Evolutionary conservation across 805 yeast species (phyloP).

Genomic region (Cyberlindnera petersonii): DNA sequence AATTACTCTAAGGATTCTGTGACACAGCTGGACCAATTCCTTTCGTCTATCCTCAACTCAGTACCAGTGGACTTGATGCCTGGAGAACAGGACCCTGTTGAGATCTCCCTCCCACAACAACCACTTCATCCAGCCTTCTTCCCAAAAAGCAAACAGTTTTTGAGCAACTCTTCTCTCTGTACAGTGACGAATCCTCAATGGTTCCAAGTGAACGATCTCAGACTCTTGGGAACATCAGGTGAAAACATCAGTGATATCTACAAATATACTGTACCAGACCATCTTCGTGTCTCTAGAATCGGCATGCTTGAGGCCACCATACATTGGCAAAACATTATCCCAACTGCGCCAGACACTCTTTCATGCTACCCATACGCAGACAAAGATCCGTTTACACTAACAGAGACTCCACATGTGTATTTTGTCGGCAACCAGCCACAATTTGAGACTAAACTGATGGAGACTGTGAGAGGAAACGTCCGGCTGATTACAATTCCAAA

Average conservation of each 20-base stretch:
- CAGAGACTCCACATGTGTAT: constrained; percentile 80
- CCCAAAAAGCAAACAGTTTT: constrained; percentile 38
- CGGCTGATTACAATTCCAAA: constrained; percentile 66
- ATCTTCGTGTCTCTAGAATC: constrained; percentile 35
- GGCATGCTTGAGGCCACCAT: constrained; percentile 64
- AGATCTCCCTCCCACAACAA: constrained; percentile 81
- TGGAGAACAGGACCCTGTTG: constrained; percentile 84
- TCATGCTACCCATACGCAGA: constrained; percentile 82
- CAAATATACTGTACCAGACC: constrained; percentile 53
- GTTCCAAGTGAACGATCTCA: constrained; percentile 52
- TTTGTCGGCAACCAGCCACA: constrained; percentile 79
- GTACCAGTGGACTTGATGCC: constrained; percentile 80
- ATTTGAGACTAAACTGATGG: constrained; percentile 45
- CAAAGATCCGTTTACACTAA: constrained; percentile 75
- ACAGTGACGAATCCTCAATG: constrained; percentile 70
- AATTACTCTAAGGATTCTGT: constrained; percentile 48
- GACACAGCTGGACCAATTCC: constrained; percentile 52
- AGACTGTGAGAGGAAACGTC: constrained; percentile 38
- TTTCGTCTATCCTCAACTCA: constrained; percentile 51
- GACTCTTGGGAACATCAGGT: constrained; percentile 75
- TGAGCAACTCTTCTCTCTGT: constrained; percentile 37
- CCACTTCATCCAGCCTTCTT: constrained; percentile 80
- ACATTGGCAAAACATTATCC: constrained; percentile 82
- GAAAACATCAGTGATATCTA: constrained; percentile 77
- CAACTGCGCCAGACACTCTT: constrained; percentile 95